Evolutionary conservation across 2,329 filamentous ascomycete species (phyloP).

Genomic region (Epichloe amarillans): DNA sequence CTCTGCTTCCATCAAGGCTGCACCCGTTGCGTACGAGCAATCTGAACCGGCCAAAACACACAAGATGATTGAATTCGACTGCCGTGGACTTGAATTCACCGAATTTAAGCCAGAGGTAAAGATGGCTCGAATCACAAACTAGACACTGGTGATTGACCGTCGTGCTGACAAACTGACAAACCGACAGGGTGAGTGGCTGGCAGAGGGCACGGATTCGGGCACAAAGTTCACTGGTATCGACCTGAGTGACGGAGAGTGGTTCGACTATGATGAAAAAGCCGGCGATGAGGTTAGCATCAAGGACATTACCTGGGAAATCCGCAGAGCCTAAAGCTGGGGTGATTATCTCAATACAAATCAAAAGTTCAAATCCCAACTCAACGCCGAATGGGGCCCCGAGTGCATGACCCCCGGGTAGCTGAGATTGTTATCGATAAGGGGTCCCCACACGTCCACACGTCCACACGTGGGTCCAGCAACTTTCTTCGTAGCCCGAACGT

Average conservation of each 20-base stretch:
- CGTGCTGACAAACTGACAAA: not conserved
- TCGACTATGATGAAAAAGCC: conserved; percentile 91
- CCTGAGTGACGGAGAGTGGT: conserved; percentile 86
- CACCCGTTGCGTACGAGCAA: conserved; percentile 59
- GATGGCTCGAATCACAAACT: not conserved
- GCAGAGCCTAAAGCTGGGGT: conserved; percentile 40
- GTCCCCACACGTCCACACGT: not conserved
- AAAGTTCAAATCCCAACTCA: too few species aligned
- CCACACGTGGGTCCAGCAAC: not conserved
- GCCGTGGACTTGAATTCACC: conserved; percentile 80
- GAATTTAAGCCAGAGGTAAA: conserved; percentile 80
- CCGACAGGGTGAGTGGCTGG: conserved; percentile 73
- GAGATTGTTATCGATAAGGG: not conserved
- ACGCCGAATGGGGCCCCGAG: not conserved
- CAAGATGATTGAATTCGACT: conserved; percentile 84
- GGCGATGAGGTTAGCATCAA: conserved; percentile 87
- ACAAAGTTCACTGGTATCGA: conserved; percentile 78
- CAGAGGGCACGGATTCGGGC: conserved; percentile 63
- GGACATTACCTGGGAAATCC: conserved; percentile 76
- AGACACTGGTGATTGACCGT: not conserved
- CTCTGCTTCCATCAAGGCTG: conserved; percentile 68
- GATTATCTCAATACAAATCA: not conserved
- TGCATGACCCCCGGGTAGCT: not conserved
- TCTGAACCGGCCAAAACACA: conserved; percentile 59
- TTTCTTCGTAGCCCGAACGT: not conserved